Evolutionary conservation across 768 basidiomycete genomes (phyloP).

Genomic region (Pleurotus ostreatus): DNA sequence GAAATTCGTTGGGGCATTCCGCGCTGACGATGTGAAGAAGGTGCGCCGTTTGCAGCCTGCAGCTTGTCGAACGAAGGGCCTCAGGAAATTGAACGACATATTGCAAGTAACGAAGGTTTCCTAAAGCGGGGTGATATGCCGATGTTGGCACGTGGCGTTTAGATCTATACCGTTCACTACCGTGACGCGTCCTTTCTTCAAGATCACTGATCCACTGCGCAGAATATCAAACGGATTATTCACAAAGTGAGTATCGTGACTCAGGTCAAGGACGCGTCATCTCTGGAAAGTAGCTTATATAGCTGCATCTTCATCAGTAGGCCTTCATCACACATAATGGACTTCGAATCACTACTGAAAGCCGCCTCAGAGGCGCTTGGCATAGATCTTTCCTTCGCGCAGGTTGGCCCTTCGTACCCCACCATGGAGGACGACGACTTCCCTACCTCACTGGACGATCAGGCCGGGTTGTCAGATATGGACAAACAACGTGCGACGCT

Average conservation of each 20-base stretch:
- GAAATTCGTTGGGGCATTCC: background rate
- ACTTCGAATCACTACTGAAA: slow-evolving; percentile 2
- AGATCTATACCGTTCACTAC: background rate
- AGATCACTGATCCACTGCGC: background rate
- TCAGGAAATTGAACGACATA: slow-evolving; percentile 1
- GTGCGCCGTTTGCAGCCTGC: background rate
- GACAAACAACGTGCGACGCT: slow-evolving; percentile 62
- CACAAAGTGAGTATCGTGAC: background rate
- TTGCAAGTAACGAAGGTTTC: background rate
- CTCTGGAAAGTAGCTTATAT: background rate
- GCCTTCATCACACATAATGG: slow-evolving; percentile 2
- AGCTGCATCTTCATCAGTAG: background rate
- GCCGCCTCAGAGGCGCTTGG: slow-evolving; percentile 1
- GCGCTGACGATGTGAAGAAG: background rate
- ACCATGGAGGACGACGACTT: slow-evolving; percentile 58
- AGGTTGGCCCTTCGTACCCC: slow-evolving; percentile 7
- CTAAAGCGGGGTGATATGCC: background rate
- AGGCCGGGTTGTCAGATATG: slow-evolving; percentile 33
- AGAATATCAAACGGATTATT: background rate
- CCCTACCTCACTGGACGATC: slow-evolving; percentile 32
- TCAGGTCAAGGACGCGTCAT: slow-evolving; percentile 5
- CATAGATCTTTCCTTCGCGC: slow-evolving; percentile 3
- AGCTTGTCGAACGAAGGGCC: background rate
- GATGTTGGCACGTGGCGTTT: background rate
- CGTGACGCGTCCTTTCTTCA: too few species aligned